Evolutionary conservation across 1,284 basidiomycete species (phyloP).

Genomic region (Sporisorium reilianum): DNA sequence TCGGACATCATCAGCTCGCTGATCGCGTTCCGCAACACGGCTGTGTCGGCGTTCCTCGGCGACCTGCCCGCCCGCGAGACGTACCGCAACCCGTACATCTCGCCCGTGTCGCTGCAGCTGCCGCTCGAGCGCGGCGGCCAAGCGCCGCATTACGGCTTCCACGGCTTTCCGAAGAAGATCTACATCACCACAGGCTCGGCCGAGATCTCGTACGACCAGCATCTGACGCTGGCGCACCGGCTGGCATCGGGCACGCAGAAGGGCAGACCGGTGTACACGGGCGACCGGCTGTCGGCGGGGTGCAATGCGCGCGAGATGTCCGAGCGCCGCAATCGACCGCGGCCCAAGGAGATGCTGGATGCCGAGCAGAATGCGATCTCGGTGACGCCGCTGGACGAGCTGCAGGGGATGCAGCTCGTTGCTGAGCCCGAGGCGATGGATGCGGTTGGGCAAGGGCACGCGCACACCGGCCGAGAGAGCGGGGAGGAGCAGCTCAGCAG

Average conservation of each 20-base stretch:
- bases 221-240: slow-evolving; percentile 63
- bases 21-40: slow-evolving; percentile 63
- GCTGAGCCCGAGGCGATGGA: neutral
- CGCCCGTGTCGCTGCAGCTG: slow-evolving; percentile 62
- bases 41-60: slow-evolving; percentile 61
- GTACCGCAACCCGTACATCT: slow-evolving; percentile 65
- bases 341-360: slow-evolving; percentile 46
- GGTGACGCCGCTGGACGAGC: slow-evolving; percentile 18
- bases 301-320: slow-evolving; percentile 48
- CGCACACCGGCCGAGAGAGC: neutral
- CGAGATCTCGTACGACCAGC: slow-evolving; percentile 64
- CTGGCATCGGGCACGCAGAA: slow-evolving; percentile 54
- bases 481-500: neutral
- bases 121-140: slow-evolving; percentile 42
- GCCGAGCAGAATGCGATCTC: slow-evolving; percentile 13
- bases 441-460: neutral
- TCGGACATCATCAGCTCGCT: slow-evolving; percentile 61
- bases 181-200: slow-evolving; percentile 61
- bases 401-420: slow-evolving; percentile 6
- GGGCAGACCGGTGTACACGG: slow-evolving; percentile 49
- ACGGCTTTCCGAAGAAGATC: slow-evolving; percentile 55
- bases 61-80: slow-evolving; percentile 60
- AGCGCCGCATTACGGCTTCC: slow-evolving; percentile 60
- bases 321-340: slow-evolving; percentile 49
- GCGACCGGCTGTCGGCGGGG: slow-evolving; percentile 41